Evolutionary conservation across 208 protist genomes (phyloP).

Genomic region (Trypanosoma theileri): DNA sequence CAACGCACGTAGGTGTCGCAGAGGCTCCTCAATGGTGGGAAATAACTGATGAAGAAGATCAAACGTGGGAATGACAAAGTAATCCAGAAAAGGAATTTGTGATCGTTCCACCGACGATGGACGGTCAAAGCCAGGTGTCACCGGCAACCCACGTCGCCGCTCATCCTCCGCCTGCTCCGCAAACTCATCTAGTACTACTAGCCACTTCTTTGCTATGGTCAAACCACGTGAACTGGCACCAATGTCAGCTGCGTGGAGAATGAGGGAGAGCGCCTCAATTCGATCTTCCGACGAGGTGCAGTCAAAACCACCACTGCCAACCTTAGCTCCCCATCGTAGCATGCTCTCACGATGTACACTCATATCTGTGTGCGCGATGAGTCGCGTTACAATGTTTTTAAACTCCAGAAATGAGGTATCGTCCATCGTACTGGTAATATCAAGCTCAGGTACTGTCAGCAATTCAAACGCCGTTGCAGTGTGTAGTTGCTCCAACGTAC

Average conservation of each 20-base stretch:
- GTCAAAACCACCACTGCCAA: slow-evolving; percentile 30
- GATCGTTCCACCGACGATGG: slow-evolving; percentile 31
- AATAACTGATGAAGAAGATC: slow-evolving; percentile 69
- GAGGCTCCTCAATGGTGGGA: slow-evolving; percentile 40
- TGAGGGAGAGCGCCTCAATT: slow-evolving; percentile 48
- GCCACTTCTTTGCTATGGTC: slow-evolving; percentile 63
- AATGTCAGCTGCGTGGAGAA: slow-evolving; percentile 84
- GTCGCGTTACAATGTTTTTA: slow-evolving; percentile 43
- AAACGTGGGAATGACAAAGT: slow-evolving; percentile 71
- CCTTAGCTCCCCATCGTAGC: slow-evolving; percentile 17
- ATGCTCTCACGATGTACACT: slow-evolving; percentile 40
- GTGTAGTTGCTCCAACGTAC: slow-evolving; percentile 81
- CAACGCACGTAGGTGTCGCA: slow-evolving; percentile 49
- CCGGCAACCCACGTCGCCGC: slow-evolving; percentile 37
- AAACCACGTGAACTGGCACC: slow-evolving; percentile 57
- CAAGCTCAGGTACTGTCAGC: slow-evolving; percentile 39
- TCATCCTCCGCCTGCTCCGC: slow-evolving; percentile 76
- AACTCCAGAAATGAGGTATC: slow-evolving; percentile 63
- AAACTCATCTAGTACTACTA: slow-evolving; percentile 79
- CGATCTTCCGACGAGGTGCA: slow-evolving; percentile 41
- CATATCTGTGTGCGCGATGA: slow-evolving; percentile 77
- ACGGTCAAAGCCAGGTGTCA: slow-evolving; percentile 45
- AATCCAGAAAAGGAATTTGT: slow-evolving; percentile 75
- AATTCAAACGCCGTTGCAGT: slow-evolving; percentile 60
- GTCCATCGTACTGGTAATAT: slow-evolving; percentile 59